Conservation (phyloP, 1,284 basidiomycete species). For the Vanrija sp. region DNA sequence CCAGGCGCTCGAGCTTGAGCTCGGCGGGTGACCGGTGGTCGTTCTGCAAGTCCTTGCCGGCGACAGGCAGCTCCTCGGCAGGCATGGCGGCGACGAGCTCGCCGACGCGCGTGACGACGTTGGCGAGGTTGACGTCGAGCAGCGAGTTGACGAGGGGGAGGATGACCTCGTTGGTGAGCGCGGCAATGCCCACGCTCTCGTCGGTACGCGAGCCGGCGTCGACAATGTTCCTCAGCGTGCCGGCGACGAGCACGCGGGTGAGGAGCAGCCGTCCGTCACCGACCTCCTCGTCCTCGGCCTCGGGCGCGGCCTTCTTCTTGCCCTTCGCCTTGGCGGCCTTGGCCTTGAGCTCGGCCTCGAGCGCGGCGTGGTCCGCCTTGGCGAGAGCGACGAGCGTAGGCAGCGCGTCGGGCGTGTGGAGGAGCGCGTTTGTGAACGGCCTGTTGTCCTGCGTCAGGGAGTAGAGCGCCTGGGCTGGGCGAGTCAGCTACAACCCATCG, state of each 20-base stretch:
- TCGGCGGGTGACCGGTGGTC: constrained; percentile 68
- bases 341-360: constrained; percentile 46
- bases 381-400: constrained; percentile 68
- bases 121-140: constrained; percentile 61
- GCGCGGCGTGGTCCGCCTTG: constrained; percentile 45
- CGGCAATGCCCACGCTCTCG: constrained; percentile 52
- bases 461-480: constrained; percentile 78
- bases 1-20: constrained; percentile 67
- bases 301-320: constrained; percentile 17
- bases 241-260: constrained; percentile 66
- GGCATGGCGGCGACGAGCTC: constrained; percentile 56
- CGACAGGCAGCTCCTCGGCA: constrained; percentile 19
- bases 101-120: constrained; percentile 56
- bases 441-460: constrained; percentile 83
- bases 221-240: constrained; percentile 72
- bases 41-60: constrained; percentile 39
- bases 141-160: constrained; percentile 68
- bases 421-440: constrained; percentile 61
- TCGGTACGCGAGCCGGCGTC: constrained; percentile 62
- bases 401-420: constrained; percentile 60
- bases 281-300: constrained; percentile 26
- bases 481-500: background rate
- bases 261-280: constrained; percentile 49
- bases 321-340: constrained; percentile 52
- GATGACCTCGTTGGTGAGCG: constrained; percentile 58